A percentile compares a stretch with the other conserved stretches of the same genome.
These are phyloP conservation scores for Eleusine indica DNA, from an alignment of 176 grass and related monocot species.

Conservation along the genomic window DNA sequence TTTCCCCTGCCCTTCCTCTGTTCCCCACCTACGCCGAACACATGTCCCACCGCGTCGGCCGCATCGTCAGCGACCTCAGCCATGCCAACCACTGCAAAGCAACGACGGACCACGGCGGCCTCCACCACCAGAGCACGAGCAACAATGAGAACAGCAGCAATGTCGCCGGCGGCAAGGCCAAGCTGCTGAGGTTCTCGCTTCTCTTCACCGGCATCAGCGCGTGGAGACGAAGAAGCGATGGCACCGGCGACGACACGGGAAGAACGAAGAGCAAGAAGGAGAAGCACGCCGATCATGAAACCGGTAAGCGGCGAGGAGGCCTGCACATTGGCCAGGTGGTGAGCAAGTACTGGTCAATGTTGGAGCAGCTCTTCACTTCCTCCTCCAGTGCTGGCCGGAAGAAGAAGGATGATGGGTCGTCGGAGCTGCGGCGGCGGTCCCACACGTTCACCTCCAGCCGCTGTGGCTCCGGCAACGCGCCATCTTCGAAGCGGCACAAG, in stretches of 20 bases:
- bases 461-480: background rate
- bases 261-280: background rate
- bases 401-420: slow-evolving; percentile 12
- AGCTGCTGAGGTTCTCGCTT: slow-evolving; percentile 30
- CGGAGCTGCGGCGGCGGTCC: slow-evolving; percentile 36
- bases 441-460: slow-evolving; percentile 53
- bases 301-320: slow-evolving; percentile 18
- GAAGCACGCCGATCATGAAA: slow-evolving; percentile 10
- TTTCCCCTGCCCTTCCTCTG: background rate
- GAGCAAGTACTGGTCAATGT: slow-evolving; percentile 60
- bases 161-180: slow-evolving; percentile 11
- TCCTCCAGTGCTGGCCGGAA: slow-evolving; percentile 7
- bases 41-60: slow-evolving; percentile 29
- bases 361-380: slow-evolving; percentile 57
- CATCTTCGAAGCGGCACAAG: slow-evolving; percentile 8
- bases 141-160: background rate
- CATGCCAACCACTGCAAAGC: slow-evolving; percentile 20
- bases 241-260: background rate
- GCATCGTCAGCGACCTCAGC: slow-evolving; percentile 49
- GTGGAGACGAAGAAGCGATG: slow-evolving; percentile 37
- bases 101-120: background rate
- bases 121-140: background rate
- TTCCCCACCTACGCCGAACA: background rate
- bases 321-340: slow-evolving; percentile 51
- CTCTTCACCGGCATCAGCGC: slow-evolving; percentile 50